Percentiles rank a stretch among this genome's conserved stretches.
These are phyloP conservation scores for Emericellopsis cladophorae DNA, from an alignment of 2,329 filamentous ascomycete species.

Conservation along the genomic window DNA sequence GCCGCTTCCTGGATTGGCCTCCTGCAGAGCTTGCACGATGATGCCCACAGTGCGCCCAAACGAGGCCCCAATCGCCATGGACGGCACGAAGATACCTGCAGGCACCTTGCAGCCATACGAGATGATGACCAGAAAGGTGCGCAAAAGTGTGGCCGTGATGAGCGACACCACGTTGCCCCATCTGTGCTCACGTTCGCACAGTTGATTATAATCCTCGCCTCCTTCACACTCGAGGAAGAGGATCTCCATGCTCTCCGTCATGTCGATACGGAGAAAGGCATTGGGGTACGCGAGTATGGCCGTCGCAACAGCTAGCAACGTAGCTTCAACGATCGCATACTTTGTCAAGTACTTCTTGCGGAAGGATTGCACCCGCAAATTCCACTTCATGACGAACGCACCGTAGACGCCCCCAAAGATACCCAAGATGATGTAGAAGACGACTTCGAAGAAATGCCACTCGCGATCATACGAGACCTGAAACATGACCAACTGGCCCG, in stretches of 20 bases:
- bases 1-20: conserved; percentile 65
- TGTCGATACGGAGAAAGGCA: conserved; percentile 88
- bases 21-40: conserved; percentile 78
- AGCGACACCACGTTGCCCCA: conserved; percentile 71
- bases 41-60: conserved; percentile 94
- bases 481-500: conserved; percentile 98
- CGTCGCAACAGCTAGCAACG: conserved; percentile 68
- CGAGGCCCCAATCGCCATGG: conserved; percentile 91
- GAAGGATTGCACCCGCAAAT: conserved; percentile 80
- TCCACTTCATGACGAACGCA: conserved; percentile 97
- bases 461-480: conserved; percentile 89
- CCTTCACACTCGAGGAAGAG: conserved; percentile 89
- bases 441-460: conserved; percentile 94
- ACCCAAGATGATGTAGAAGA: conserved; percentile 87
- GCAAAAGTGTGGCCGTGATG: conserved; percentile 64
- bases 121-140: conserved; percentile 78
- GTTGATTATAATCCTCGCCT: conserved; percentile 73
- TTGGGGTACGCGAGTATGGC: conserved; percentile 96
- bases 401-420: conserved; percentile 92
- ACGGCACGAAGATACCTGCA: conserved; percentile 94
- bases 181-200: conserved; percentile 70
- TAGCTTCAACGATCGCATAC: conserved; percentile 79
- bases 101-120: conserved; percentile 98
- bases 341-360: conserved; percentile 81
- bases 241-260: conserved; percentile 99